A percentile compares a stretch with the other conserved stretches of the same genome.
Conservation (phyloP, 495 filamentous ascomycete genomes). For the Rhypophila decipiens region DNA sequence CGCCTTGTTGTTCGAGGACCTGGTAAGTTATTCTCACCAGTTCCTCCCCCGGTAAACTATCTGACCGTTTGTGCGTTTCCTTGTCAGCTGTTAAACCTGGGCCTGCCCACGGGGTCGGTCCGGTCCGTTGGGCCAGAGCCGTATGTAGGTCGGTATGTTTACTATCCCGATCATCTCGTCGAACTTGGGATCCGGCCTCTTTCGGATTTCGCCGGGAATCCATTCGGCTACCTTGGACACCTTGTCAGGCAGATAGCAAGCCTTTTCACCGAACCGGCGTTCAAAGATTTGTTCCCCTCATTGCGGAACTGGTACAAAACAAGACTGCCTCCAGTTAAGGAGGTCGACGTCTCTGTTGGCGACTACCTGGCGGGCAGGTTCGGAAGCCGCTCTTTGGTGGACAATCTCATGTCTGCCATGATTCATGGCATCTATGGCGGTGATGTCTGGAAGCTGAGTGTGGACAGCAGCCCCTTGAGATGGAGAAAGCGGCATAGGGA, state of each 20-base stretch:
- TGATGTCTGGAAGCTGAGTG: slow-evolving; percentile 74
- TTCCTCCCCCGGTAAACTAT: too few species aligned
- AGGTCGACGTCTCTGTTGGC: slow-evolving; percentile 68
- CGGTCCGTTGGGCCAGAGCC: too few species aligned
- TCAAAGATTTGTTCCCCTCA: slow-evolving; percentile 46
- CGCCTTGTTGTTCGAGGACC: slow-evolving; percentile 36
- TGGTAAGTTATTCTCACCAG: slow-evolving; percentile 32
- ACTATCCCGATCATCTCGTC: slow-evolving; percentile 87
- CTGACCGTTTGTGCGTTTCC: too few species aligned
- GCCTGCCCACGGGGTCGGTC: too few species aligned
- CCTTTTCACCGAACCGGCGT: slow-evolving; percentile 58
- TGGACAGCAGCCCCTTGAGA: slow-evolving; percentile 39
- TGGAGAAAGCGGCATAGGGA: neutral
- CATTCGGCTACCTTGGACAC: neutral
- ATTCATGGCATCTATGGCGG: slow-evolving; percentile 93
- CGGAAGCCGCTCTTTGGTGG: slow-evolving; percentile 46
- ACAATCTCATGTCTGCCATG: slow-evolving; percentile 74
- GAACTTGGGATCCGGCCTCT: slow-evolving; percentile 52
- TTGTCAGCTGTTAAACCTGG: too few species aligned
- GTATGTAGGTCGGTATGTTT: too few species aligned
- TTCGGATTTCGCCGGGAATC: too few species aligned
- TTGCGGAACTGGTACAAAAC: slow-evolving; percentile 16
- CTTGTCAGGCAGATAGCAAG: slow-evolving; percentile 23
- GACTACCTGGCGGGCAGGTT: slow-evolving; percentile 57
- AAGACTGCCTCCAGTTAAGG: too few species aligned